These are phyloP conservation scores for Parasarocladium wereldwijsianum DNA, from an alignment of 2,329 filamentous ascomycete species.

Conservation along the genomic window DNA sequence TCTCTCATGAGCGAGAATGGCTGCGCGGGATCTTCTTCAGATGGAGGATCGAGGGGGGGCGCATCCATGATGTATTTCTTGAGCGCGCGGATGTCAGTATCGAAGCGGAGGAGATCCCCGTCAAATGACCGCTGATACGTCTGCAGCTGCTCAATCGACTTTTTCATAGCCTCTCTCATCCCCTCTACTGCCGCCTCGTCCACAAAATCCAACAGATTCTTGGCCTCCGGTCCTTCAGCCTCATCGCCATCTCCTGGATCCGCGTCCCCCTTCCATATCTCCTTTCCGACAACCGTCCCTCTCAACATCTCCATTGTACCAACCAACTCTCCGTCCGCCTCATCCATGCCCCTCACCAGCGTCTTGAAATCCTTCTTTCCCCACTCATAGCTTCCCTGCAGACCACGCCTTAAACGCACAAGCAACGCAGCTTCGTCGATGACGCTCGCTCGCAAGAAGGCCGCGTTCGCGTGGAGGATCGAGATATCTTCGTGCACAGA, in stretches of 20 bases:
- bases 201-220: constrained; percentile 60
- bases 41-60: constrained; percentile 16
- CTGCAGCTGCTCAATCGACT: constrained; percentile 58
- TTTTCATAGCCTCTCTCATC: constrained; percentile 52
- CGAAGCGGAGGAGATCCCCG: constrained; percentile 58
- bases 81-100: constrained; percentile 55
- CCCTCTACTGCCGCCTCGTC: constrained; percentile 55
- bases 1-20: constrained; percentile 20
- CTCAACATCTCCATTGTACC: constrained; percentile 51
- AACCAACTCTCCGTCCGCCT: constrained; percentile 48
- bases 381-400: constrained; percentile 40
- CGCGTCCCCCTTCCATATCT: no score
- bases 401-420: constrained; percentile 30
- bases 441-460: constrained; percentile 52
- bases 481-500: constrained; percentile 65
- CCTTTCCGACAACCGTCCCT: constrained; percentile 47
- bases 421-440: constrained; percentile 39
- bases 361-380: constrained; percentile 45
- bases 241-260: no score
- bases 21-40: constrained; percentile 15
- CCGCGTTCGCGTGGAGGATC: constrained; percentile 53
- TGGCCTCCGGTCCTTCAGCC: constrained; percentile 38
- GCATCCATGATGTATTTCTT: constrained; percentile 38
- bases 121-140: constrained; percentile 59
- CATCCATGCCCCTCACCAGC: constrained; percentile 50